Conservation (phyloP, 495 filamentous ascomycete genomes). For the Coniosporium apollinis region DNA sequence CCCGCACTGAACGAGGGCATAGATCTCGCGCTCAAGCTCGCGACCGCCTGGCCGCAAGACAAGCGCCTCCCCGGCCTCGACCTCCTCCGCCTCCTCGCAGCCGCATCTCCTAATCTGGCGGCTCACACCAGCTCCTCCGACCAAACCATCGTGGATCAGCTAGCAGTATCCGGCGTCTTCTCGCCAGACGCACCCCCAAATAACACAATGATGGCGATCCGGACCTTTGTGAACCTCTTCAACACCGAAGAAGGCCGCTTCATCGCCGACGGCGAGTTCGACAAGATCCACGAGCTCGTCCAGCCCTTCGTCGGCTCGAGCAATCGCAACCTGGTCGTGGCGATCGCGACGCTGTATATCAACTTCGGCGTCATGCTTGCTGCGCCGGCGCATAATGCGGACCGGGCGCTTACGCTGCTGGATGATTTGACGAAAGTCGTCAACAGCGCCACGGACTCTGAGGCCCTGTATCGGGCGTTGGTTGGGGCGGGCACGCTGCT, state of each 20-base stretch:
- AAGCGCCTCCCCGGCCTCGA: constrained; percentile 74
- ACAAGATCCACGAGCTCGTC: constrained; percentile 21
- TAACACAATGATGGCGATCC: constrained; percentile 71
- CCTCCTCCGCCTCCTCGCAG: constrained; percentile 62
- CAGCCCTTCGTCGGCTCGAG: constrained; percentile 27
- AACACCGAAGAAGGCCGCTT: constrained; percentile 51
- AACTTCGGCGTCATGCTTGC: constrained; percentile 54
- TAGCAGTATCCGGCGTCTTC: constrained; percentile 39
- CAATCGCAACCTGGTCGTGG: constrained; percentile 72
- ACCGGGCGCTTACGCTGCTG: constrained; percentile 40
- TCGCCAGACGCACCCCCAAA: constrained; percentile 35
- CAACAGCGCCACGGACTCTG: constrained; percentile 49
- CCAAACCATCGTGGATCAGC: constrained; percentile 34
- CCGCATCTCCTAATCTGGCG: constrained; percentile 43
- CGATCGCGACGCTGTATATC: constrained; percentile 64
- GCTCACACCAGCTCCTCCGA: constrained; percentile 25
- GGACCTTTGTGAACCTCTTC: constrained; percentile 78
- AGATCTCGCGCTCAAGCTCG: constrained; percentile 33
- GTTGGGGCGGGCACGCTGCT: constrained; percentile 71
- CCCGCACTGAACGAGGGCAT: neutral
- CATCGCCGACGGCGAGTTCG: constrained; percentile 41
- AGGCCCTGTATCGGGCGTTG: constrained; percentile 67
- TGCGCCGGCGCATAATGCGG: constrained; percentile 23
- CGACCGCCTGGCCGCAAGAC: constrained; percentile 58
- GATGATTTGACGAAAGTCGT: constrained; percentile 48